phyloP scores from a whole-genome alignment of 2,329 filamentous ascomycete species.

The Daldinia eschscholtzii region DNA sequence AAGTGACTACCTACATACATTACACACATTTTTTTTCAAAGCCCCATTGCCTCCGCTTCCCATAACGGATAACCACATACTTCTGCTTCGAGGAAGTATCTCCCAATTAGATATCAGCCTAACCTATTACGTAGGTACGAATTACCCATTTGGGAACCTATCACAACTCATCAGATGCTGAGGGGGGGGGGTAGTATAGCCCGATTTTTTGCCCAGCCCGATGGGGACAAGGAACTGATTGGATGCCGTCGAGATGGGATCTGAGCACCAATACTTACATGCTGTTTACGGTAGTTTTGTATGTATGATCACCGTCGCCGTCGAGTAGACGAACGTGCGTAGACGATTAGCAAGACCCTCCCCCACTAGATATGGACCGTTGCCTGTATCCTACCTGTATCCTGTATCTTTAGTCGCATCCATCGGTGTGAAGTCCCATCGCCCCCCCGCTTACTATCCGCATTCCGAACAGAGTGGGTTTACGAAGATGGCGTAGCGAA shows the following conservation, averaged over 20 bases:
- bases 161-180: constrained; percentile 36
- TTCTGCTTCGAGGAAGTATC: constrained; percentile 34
- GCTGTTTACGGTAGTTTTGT: constrained; percentile 32
- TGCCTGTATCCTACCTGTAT: constrained; percentile 17
- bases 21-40: not conserved
- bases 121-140: constrained; percentile 36
- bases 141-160: constrained; percentile 34
- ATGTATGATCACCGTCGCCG: constrained; percentile 33
- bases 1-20: constrained; percentile 24
- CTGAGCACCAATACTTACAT: constrained; percentile 39
- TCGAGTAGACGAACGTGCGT: constrained; percentile 28
- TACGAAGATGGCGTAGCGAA: constrained; percentile 37
- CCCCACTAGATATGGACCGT: constrained; percentile 29
- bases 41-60: constrained; percentile 6
- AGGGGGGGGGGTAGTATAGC: constrained; percentile 24
- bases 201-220: constrained; percentile 25
- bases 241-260: constrained; percentile 43
- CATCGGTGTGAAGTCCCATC: constrained; percentile 26
- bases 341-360: constrained; percentile 31
- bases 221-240: constrained; percentile 38
- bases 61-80: constrained; percentile 5
- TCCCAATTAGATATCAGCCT: constrained; percentile 35
- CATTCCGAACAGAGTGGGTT: constrained; percentile 35
- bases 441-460: constrained; percentile 40
- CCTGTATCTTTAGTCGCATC: constrained; percentile 28